A percentile compares a stretch with the other conserved stretches of the same genome.
phyloP scores from a whole-genome alignment of 2,329 filamentous ascomycete genomes.

The Chalaropsis thielavioides region DNA sequence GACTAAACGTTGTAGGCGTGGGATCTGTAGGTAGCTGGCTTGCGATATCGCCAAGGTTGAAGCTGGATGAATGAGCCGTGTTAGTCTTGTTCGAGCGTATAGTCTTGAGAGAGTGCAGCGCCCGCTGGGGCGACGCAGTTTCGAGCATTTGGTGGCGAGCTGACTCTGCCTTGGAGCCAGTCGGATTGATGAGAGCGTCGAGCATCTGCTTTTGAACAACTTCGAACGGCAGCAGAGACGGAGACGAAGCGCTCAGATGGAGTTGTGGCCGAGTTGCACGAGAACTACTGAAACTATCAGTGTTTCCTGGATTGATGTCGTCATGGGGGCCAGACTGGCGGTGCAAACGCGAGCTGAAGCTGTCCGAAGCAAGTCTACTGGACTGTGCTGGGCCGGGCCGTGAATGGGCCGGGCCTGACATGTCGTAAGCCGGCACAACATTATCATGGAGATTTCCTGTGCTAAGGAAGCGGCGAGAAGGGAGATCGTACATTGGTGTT shows the following conservation, averaged over 20 bases:
- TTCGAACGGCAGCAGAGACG: slow-evolving; percentile 1
- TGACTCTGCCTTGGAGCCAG: not conserved
- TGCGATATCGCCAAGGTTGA: slow-evolving; percentile 10
- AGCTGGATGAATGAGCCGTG: slow-evolving; percentile 8
- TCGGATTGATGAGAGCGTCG: not conserved
- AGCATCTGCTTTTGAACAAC: slow-evolving; percentile 7
- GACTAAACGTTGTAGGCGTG: slow-evolving; percentile 26
- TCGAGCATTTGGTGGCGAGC: slow-evolving; percentile 1
- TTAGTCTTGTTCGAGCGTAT: slow-evolving; percentile 4
- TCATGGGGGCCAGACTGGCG: not conserved
- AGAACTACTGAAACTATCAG: not conserved
- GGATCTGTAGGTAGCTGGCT: slow-evolving; percentile 9
- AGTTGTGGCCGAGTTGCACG: not conserved
- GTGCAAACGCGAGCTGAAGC: not conserved
- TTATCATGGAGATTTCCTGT: not conserved
- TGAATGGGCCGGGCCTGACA: not conserved
- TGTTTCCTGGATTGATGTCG: not conserved
- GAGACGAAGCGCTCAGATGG: not conserved
- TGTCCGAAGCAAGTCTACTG: not conserved
- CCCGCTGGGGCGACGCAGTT: slow-evolving; percentile 1
- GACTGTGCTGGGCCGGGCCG: not conserved
- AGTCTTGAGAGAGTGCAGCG: not conserved
- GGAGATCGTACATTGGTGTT: slow-evolving; percentile 9
- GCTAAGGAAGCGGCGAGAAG: not conserved
- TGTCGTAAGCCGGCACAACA: not conserved